These are phyloP conservation scores for Alternaria triticina DNA, from an alignment of 2,329 filamentous ascomycete species.

Conservation along the genomic window DNA sequence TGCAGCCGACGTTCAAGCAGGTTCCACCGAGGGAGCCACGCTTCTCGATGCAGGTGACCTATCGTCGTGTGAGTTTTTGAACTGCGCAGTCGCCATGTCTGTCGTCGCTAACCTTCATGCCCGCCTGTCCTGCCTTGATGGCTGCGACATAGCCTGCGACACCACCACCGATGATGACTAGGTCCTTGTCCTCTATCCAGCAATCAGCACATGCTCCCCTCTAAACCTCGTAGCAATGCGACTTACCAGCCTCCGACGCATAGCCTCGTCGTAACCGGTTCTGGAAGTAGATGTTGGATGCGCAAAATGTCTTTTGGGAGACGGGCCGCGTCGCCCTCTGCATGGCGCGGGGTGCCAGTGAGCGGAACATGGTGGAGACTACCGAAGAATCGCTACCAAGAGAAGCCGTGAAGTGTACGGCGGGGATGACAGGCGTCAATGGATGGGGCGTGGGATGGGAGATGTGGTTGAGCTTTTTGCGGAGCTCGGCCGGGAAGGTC, in stretches of 20 bases:
- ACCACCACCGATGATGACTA: conserved; percentile 97
- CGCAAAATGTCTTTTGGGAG: conserved; percentile 48
- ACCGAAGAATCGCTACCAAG: conserved; percentile 32
- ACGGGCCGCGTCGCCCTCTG: conserved; percentile 51
- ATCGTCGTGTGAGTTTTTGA: conserved; percentile 11
- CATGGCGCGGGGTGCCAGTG: conserved; percentile 57
- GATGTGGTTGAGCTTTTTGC: conserved; percentile 45
- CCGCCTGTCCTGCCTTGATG: conserved; percentile 98
- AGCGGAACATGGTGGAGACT: conserved; percentile 58
- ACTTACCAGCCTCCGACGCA: conserved; percentile 60
- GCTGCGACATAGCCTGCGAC: conserved; percentile 98
- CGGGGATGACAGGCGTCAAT: conserved; percentile 44
- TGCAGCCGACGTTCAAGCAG: conserved; percentile 98
- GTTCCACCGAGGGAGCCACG: conserved; percentile 93
- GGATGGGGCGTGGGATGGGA: conserved; percentile 45
- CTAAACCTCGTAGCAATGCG: conserved; percentile 23
- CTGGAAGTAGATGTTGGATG: conserved; percentile 55
- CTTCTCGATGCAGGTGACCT: conserved; percentile 99
- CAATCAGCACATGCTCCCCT: conserved; percentile 42
- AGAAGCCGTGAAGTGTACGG: conserved; percentile 40
- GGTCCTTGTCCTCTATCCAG: conserved; percentile 83
- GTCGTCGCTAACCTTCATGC: conserved; percentile 75
- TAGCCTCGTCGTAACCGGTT: conserved; percentile 62
- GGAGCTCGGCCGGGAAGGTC: conserved; percentile 34
- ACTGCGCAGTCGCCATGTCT: background rate